These are phyloP conservation scores for Diaporthe amygdali DNA, from an alignment of 2,329 filamentous ascomycete genomes.

Conservation along the genomic window DNA sequence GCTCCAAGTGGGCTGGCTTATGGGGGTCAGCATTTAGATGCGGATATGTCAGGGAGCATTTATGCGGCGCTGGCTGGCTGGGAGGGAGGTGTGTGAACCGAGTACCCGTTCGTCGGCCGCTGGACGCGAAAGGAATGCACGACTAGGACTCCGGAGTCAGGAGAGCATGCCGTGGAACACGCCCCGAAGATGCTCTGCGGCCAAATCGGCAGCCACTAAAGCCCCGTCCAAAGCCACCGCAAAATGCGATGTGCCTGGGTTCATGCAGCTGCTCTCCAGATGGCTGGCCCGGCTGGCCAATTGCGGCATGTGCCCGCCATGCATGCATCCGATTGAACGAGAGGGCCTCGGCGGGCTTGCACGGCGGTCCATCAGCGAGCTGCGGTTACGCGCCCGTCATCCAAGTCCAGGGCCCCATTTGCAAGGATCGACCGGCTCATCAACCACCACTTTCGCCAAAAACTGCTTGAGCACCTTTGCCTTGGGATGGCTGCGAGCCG, in stretches of 20 bases:
- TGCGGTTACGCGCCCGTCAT: constrained; percentile 56
- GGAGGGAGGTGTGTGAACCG: not conserved
- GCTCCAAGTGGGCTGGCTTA: constrained; percentile 4
- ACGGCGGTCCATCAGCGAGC: constrained; percentile 51
- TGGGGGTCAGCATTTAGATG: not conserved
- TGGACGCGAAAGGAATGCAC: constrained; percentile 27
- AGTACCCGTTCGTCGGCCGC: constrained; percentile 1
- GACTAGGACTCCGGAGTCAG: constrained; percentile 25
- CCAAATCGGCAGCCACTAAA: constrained; percentile 38
- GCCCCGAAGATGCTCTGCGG: constrained; percentile 36
- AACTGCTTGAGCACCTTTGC: not conserved
- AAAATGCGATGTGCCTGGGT: constrained; percentile 19
- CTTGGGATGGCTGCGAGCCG: constrained; percentile 17
- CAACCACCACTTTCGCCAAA: constrained; percentile 25
- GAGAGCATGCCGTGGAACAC: constrained; percentile 37
- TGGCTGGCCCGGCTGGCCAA: constrained; percentile 41
- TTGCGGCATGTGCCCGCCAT: constrained; percentile 40
- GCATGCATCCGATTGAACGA: constrained; percentile 54
- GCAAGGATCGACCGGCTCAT: constrained; percentile 42
- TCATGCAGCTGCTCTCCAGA: constrained; percentile 21
- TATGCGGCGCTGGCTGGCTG: not conserved
- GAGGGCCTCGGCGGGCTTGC: constrained; percentile 43
- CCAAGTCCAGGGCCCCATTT: constrained; percentile 33
- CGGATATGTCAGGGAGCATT: not conserved
- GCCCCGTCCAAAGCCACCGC: constrained; percentile 25